Percentiles rank a stretch among this genome's conserved stretches.
Conservation (phyloP, 306 rosid species). For the Cyclanthera cordifolia region DNA sequence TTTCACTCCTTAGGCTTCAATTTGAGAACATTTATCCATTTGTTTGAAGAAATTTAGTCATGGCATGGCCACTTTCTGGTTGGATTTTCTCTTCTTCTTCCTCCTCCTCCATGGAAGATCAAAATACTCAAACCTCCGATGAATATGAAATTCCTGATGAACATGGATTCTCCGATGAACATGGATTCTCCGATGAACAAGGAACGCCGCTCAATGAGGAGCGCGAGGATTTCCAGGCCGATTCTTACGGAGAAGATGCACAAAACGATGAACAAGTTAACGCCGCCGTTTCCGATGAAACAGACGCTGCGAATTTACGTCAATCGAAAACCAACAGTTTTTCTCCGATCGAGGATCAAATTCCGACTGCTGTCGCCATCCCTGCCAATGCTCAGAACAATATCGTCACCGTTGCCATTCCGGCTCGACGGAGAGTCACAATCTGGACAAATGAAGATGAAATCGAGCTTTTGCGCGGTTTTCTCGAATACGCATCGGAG, state of each 20-base stretch:
- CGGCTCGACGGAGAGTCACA: neutral
- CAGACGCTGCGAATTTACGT: neutral
- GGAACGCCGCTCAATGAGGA: neutral
- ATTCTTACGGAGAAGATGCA: neutral
- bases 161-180: neutral
- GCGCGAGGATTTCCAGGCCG: neutral
- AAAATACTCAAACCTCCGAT: neutral
- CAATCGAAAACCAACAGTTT: slow-evolving; percentile 5
- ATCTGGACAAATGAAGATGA: slow-evolving; percentile 10
- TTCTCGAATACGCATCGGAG: neutral
- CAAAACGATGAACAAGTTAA: neutral
- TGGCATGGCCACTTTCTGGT: slow-evolving; percentile 16
- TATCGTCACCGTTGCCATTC: slow-evolving; percentile 13
- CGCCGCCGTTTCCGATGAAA: neutral
- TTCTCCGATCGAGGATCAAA: neutral
- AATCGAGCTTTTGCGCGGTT: slow-evolving; percentile 11
- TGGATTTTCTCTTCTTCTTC: slow-evolving; percentile 19
- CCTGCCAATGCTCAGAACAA: neutral
- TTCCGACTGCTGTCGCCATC: slow-evolving; percentile 8
- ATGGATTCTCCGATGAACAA: neutral
- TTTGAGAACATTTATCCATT: neutral
- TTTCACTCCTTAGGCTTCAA: neutral
- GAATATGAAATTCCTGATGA: neutral
- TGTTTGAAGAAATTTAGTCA: neutral
- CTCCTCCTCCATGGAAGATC: slow-evolving; percentile 9